A percentile compares a stretch with the other conserved stretches of the same genome.
These are phyloP conservation scores for Hanseniaspora lachancei DNA, from an alignment of 805 yeast genomes.

Conservation along the genomic window DNA sequence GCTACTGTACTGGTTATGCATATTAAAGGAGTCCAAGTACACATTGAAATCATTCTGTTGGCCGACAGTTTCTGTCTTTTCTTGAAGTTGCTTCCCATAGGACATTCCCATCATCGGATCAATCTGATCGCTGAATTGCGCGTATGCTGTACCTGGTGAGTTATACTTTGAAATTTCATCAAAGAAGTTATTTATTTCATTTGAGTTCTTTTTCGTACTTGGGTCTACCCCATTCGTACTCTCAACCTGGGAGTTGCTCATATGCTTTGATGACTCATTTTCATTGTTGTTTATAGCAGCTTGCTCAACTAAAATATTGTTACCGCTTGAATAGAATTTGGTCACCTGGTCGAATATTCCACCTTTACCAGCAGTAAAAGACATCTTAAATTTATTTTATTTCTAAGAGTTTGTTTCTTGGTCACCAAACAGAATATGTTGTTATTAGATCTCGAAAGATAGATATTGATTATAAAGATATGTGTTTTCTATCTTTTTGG, in stretches of 20 bases:
- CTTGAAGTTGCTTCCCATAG: neutral
- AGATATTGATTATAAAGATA: too few species aligned
- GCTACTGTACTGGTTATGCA: neutral
- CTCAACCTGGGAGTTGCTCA: neutral
- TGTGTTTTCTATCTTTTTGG: neutral
- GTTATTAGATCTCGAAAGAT: too few species aligned
- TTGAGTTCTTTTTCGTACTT: neutral
- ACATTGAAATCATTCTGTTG: neutral
- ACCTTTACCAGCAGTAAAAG: constrained; percentile 2
- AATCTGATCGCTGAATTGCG: neutral
- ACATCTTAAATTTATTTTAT: neutral
- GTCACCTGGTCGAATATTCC: constrained; percentile 13
- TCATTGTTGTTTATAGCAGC: neutral
- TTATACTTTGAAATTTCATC: neutral
- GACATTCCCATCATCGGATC: neutral
- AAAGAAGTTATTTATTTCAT: neutral
- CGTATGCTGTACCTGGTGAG: neutral
- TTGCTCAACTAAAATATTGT: neutral
- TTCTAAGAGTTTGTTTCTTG: too few species aligned
- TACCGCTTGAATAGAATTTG: constrained; percentile 6
- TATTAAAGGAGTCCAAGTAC: constrained; percentile 6
- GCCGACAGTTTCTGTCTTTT: neutral
- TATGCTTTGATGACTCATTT: neutral
- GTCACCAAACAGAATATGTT: too few species aligned
- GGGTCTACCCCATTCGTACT: neutral